These are phyloP conservation scores for Candida tammaniensis DNA, from an alignment of 805 yeast species.

Conservation along the genomic window DNA sequence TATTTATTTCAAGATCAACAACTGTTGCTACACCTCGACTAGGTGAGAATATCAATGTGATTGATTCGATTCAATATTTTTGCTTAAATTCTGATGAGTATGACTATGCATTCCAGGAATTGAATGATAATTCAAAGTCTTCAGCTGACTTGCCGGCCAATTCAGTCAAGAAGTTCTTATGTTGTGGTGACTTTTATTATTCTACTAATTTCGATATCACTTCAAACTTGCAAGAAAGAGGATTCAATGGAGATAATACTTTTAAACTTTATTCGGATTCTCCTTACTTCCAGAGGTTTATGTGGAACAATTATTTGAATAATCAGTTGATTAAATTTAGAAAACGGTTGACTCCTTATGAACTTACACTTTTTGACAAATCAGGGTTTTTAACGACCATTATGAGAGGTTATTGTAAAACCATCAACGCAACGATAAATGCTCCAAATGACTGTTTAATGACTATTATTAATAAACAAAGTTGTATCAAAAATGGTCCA, in stretches of 20 bases:
- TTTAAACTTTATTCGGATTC: conserved; percentile 29
- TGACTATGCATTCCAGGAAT: conserved; percentile 33
- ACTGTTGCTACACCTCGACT: conserved; percentile 61
- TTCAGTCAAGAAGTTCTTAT: conserved; percentile 52
- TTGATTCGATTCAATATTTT: conserved; percentile 62
- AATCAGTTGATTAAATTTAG: conserved; percentile 46
- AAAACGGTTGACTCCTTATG: conserved; percentile 38
- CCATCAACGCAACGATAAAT: conserved; percentile 31
- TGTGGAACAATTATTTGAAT: conserved; percentile 52
- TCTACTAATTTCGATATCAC: conserved; percentile 91
- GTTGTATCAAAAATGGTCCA: conserved; percentile 46
- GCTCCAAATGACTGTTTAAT: conserved; percentile 37
- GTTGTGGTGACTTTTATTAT: conserved; percentile 88
- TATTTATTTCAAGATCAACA: conserved; percentile 52
- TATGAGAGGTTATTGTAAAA: conserved; percentile 51
- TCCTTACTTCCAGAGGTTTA: conserved; percentile 44
- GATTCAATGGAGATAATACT: conserved; percentile 18
- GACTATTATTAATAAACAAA: conserved; percentile 52
- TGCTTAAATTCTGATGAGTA: conserved; percentile 58
- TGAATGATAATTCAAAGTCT: conserved; percentile 17
- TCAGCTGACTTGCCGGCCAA: conserved; percentile 36
- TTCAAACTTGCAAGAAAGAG: conserved; percentile 70
- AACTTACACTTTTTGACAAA: conserved; percentile 40
- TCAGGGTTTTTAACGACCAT: conserved; percentile 48
- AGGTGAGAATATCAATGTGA: conserved; percentile 49